Evolutionary conservation across 441 rosid species (phyloP).

Genomic region (Hura crepitans): DNA sequence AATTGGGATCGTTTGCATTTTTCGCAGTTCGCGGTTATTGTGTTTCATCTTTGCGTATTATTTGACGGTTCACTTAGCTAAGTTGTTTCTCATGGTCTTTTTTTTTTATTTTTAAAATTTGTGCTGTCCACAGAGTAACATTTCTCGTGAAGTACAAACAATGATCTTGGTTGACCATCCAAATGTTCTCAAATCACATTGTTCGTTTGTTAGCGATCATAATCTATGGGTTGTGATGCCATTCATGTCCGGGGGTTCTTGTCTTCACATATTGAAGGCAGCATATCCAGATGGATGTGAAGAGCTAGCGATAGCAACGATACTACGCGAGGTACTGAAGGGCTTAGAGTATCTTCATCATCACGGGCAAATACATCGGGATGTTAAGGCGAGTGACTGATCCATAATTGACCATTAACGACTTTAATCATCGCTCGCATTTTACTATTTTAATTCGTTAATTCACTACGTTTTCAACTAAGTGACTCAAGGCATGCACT

Average conservation of each 20-base stretch:
- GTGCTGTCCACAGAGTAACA: constrained; percentile 46
- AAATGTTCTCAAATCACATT: constrained; percentile 85
- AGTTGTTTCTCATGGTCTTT: constrained; percentile 1
- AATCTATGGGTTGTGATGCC: constrained; percentile 98
- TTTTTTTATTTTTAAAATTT: background rate
- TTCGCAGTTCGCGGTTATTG: no score
- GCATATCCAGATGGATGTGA: constrained; percentile 92
- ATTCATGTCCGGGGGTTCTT: constrained; percentile 95
- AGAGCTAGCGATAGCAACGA: constrained; percentile 81
- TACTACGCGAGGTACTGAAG: constrained; percentile 77
- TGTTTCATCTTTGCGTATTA: constrained; percentile 1
- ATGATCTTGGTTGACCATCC: constrained; percentile 94
- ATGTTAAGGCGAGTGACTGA: constrained; percentile 67
- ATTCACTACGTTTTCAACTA: background rate
- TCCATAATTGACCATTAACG: background rate
- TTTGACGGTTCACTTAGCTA: background rate
- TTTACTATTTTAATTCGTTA: background rate
- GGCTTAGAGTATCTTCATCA: constrained; percentile 97
- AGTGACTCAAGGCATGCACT: background rate
- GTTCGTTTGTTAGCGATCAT: constrained; percentile 89
- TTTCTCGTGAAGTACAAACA: constrained; percentile 90
- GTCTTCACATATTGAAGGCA: constrained; percentile 94
- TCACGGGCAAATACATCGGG: constrained; percentile 97
- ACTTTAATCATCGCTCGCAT: background rate
- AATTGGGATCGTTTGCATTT: no score